Base-by-base conservation (phyloP, 306 rosid species). In the Gynostemma pentaphyllum region DNA sequence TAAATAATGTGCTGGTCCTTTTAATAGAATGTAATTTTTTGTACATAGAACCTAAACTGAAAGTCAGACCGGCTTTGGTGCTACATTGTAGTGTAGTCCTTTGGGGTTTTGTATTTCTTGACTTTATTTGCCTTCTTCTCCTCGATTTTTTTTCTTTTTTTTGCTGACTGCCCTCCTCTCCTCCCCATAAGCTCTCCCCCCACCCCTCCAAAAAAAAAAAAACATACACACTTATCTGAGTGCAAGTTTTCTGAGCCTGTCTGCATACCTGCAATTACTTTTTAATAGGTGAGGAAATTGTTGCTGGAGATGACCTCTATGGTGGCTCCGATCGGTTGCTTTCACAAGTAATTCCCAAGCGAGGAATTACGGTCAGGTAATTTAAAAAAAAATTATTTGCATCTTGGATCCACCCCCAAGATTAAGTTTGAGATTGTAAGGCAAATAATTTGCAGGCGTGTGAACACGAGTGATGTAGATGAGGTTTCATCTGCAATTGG, bases 301-400 rank as follows among this genome's bases (percentile, higher is more conserved):
- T 92, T 74, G 96, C 96, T 46, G 95, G 81, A 52, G 95, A 88
- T 75, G 95, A 92, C 78, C 13, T 88, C 5, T 88, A 86, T 73
- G 98, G 98, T 66, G 98, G 98, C 57, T 68, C 96, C 12, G 88
- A 92, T 74, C 74, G 90, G 59, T 74, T 92, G 77, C 83, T 86
- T 71, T 86, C 95, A 15, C 83, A 79, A 82, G 82, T 88, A 44
- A 68, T 86, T 74, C 96, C 94, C 62, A 84, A 78, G 79, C 72
- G 79, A 29, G 95, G 96, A 68, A 70, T 88, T 22, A 71, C 82
- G 81, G 95, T 88, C 82, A 92, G 82, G 98, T 92, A 70, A 79
- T 92, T 85, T 51, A 68, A 29, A 37, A 72, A 56, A 65, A 5
- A 67, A 45, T 69, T 23, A 60, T 55, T 11, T 34, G 9, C 27